phyloP scores from a whole-genome alignment of 2,329 filamentous ascomycete species.

The Cytospora leucostoma region DNA sequence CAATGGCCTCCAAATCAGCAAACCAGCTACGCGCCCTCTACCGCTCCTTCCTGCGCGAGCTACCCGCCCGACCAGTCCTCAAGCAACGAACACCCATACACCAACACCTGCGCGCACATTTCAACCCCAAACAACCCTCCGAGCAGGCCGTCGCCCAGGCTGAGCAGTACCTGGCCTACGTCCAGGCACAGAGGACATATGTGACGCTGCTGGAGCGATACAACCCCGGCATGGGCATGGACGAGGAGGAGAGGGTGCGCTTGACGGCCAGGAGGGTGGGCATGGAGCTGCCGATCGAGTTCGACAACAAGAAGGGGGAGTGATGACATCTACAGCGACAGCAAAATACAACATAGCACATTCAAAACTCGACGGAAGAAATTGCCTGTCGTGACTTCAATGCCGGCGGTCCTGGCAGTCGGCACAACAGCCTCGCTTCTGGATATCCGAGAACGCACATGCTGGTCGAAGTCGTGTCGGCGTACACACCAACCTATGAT shows the following conservation, averaged over 20 bases:
- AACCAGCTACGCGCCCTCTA: conserved; percentile 74
- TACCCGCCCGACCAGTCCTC: conserved; percentile 69
- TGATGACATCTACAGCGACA: background rate
- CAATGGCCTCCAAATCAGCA: conserved; percentile 40
- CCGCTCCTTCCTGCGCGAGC: conserved; percentile 83
- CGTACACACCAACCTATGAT: background rate
- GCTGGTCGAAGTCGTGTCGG: background rate
- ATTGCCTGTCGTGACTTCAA: no score
- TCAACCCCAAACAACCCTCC: conserved; percentile 43
- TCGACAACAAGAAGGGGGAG: conserved; percentile 30
- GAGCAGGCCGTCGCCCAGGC: conserved; percentile 48
- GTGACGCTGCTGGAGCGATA: conserved; percentile 82
- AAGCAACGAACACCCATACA: conserved; percentile 68
- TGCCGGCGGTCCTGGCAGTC: background rate
- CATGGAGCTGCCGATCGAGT: conserved; percentile 80
- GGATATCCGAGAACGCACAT: background rate
- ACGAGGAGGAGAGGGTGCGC: conserved; percentile 79
- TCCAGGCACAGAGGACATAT: conserved; percentile 84
- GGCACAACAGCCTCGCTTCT: background rate
- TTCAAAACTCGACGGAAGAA: background rate
- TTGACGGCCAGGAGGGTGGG: conserved; percentile 85
- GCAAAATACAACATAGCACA: background rate
- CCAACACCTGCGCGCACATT: conserved; percentile 64
- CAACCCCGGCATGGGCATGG: conserved; percentile 89
- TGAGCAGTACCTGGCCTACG: conserved; percentile 79